Evolutionary conservation across 2,329 filamentous ascomycete genomes (phyloP), one percentile per base, ranked within the genome.

Genomic region (Aspergillus pseudoviridinutans): DNA sequence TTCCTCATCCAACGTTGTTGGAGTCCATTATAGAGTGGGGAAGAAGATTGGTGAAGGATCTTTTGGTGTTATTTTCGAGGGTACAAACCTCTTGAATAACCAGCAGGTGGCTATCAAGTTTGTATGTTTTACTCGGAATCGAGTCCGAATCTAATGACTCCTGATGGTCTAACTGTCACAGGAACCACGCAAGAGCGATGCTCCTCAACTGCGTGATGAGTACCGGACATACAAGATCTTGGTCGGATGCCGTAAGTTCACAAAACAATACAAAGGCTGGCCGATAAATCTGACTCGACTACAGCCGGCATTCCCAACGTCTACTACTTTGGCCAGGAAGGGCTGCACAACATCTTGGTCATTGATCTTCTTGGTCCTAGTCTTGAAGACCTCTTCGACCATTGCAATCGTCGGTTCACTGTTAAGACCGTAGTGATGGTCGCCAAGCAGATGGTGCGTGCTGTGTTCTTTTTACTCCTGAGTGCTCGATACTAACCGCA

Each of bases 71-170:
- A 97, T 97, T 74, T 97, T 97, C 72, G 94, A 97, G 79, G 94
- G 94, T 67, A 97, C 92, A 72, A 99, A 99, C 76, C 84, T 99
- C 68, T 84, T 99, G 76, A 99, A 99, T 83, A 97, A 96, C 79
- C 94, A 97, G 78, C 92, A 97, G 80, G 93, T 99, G 62, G 94
- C 94, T 71, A 99, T 99, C 83, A 99, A 99, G 83, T 99, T 99
- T 79, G 91, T 96, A 80, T 72, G 90, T 87, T 46, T 51, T 55
- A 51, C 25, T 54, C 47, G 35, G 29, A 49, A 47, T n/a, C 52
- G 12, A 35, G 22, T 5, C 17, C 17, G 47, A 35, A 38, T 27
- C 5, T 27, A 14, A 29, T 9, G 17, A 51, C 24, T 35, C 56
- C 20, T 51, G 42, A 5, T 47, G 27, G 38, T 60, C 66, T 71